phyloP scores from a whole-genome alignment of 768 basidiomycete species.

The Rubroboletus pulcherrimus region DNA sequence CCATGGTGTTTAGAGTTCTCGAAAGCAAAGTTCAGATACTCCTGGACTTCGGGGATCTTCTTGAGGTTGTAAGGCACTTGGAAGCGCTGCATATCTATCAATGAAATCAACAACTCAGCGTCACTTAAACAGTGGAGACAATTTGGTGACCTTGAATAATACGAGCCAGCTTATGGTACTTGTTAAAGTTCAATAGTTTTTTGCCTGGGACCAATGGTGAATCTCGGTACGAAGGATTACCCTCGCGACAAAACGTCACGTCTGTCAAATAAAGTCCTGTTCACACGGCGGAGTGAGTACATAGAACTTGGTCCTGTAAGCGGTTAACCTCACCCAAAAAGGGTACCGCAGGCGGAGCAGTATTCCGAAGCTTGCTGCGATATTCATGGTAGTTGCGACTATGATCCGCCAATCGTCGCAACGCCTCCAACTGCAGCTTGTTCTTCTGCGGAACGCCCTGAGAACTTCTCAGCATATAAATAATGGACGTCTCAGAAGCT shows the following conservation, averaged over 20 bases:
- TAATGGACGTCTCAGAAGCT: not conserved
- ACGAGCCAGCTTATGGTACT: slow-evolving; percentile 86
- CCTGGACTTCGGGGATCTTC: slow-evolving; percentile 85
- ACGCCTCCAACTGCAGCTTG: slow-evolving; percentile 67
- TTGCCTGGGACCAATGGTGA: slow-evolving; percentile 73
- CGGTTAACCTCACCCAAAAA: slow-evolving; percentile 68
- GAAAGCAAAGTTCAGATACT: slow-evolving; percentile 69
- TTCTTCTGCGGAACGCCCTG: slow-evolving; percentile 87
- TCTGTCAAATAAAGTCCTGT: slow-evolving; percentile 84
- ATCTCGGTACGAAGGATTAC: slow-evolving; percentile 81
- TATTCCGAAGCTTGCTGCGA: slow-evolving; percentile 79
- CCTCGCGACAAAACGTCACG: slow-evolving; percentile 93
- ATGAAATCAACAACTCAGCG: slow-evolving; percentile 2
- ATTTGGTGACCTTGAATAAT: slow-evolving; percentile 69
- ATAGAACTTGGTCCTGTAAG: not conserved
- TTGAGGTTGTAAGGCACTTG: slow-evolving; percentile 84
- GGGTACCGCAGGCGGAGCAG: slow-evolving; percentile 88
- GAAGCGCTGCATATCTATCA: slow-evolving; percentile 85
- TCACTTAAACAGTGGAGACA: not conserved
- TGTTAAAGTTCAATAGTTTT: slow-evolving; percentile 92
- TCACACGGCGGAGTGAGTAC: slow-evolving; percentile 14
- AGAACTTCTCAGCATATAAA: slow-evolving; percentile 8
- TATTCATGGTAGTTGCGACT: slow-evolving; percentile 90
- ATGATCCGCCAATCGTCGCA: slow-evolving; percentile 88
- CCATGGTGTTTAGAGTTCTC: slow-evolving; percentile 72